Base-by-base conservation (phyloP, 169 alveolate genomes). In the Plasmodium vivax region DNA sequence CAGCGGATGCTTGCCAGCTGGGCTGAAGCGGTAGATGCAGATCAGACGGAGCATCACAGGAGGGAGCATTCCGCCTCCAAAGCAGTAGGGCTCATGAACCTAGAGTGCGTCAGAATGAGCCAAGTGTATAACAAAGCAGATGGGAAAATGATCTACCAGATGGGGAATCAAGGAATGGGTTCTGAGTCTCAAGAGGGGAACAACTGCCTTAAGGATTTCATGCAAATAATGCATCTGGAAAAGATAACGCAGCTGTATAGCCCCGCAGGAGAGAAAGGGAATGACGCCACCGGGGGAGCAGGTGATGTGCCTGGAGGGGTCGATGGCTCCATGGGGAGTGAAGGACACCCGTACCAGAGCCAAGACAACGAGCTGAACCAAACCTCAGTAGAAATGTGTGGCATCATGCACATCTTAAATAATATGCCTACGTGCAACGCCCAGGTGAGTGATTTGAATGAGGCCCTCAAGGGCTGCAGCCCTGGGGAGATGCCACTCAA, bases 351-450 rank as follows among this genome's bases (percentile, higher is more conserved):
- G 6, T 7, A 68, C 77, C 16, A 68, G 7, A 68, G 8, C 16
- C 43, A 68, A 68, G 77, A 23, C 1, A 7, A 38, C 27, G 6
- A 68, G 8, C 36, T 7, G 5, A 27, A 27, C 5, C 34, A 30
- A 9, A 10, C 4, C 32, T 1, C 34, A 68, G 38, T 68, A 23
- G n/a, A 68, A n/a, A 68, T 68, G 77, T 83, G 80, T 73, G 93
- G 84, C 32, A 45, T 74, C 16, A 72, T 72, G 79, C 32, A 85
- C 34, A n/a, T 85, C 23, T 23, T 85, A 23, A 71, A 85, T 75
- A 85, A 58, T 27, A 77, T 72, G 19, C 51, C 83, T 71, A 45
- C 51, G 3, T 56, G 32, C 54, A 74, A 23, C 8, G 58, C 51
- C 9, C 30, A 47, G n/a, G 41, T 84, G 58, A 12, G 19, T 23